phyloP scores from a whole-genome alignment of 257 asterid species.

The Penstemon eatonii region DNA sequence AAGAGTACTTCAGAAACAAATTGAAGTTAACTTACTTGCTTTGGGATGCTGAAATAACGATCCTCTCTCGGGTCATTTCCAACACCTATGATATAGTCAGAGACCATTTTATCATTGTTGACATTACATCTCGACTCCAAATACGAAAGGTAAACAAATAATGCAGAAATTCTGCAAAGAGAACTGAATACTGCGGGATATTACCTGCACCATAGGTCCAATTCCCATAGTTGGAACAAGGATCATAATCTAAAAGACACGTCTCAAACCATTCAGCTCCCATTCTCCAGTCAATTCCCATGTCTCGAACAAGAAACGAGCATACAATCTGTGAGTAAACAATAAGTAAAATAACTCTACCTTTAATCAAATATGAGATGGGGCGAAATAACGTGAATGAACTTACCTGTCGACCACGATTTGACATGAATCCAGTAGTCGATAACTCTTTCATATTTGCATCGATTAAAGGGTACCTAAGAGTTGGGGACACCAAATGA shows the following conservation, averaged over 20 bases:
- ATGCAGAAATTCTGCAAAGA: neutral
- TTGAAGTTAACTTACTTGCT: conserved; percentile 60
- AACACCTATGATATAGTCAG: conserved; percentile 51
- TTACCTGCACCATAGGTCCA: conserved; percentile 99
- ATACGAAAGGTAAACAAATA: neutral
- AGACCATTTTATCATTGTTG: conserved; percentile 1
- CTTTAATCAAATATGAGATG: conserved; percentile 3
- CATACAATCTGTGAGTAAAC: conserved; percentile 65
- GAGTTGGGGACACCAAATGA: neutral
- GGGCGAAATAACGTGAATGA: neutral
- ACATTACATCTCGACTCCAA: neutral
- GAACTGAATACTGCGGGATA: neutral
- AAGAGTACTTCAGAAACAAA: neutral
- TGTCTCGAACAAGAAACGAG: conserved; percentile 95
- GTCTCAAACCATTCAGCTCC: conserved; percentile 99
- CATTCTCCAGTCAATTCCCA: conserved; percentile 98
- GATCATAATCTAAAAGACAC: conserved; percentile 88
- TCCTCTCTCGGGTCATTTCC: conserved; percentile 98
- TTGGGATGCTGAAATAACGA: conserved; percentile 94
- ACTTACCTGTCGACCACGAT: conserved; percentile 92
- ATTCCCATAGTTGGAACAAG: conserved; percentile 94
- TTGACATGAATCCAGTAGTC: conserved; percentile 94
- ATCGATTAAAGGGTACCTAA: conserved; percentile 90
- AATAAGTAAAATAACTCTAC: neutral
- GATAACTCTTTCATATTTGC: conserved; percentile 87